Evolutionary conservation across 352 stramenopile genomes (phyloP), one percentile per base, ranked within the genome.

Genomic region (Globisporangium viniferum): DNA sequence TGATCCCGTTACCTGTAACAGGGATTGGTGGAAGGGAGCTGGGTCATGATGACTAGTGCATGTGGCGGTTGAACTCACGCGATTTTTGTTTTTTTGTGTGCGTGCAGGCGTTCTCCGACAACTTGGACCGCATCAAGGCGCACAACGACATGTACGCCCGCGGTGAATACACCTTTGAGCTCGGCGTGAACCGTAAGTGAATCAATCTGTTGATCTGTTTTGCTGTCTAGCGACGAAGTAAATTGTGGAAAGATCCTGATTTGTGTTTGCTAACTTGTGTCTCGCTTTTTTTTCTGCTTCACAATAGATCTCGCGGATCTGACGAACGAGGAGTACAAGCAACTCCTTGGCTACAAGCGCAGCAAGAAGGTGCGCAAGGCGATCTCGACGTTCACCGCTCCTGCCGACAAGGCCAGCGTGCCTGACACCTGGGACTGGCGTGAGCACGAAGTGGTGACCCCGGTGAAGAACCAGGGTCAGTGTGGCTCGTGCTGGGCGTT

Each of bases 401-500:
- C 65, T 5, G 29, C 49, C 8, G 41, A 61, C 41, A 56, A 62
- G 27, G 48, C 59, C 7, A 63, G 74, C 55, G 36, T 77, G 22
- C 81, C 81, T 3, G 68, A 75, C 6, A 54, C 59, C 10, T 76
- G 72, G 73, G 81, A 92, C 74, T 92, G 84, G 84, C 74, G 75
- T 33, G 70, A 74, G 53, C 78, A 80, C 57, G 66, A 77, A 20
- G 67, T 65, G 61, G 94, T 99, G 15, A 98, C 89, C 5, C 74
- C 84, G 20, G 80, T 99, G 39, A 97, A 98, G 73, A 97, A 97
- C 66, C 97, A 99, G 78, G 92, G 91, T 15, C 87, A 90, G 66
- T 99, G 97, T 70, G 97, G 96, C 27, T 98, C 96, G 44, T 99
- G 97, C 82, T 99, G 97, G 97, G 94, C 97, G 10, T 98, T 99